Percentiles rank a stretch among this genome's conserved stretches.
These are phyloP conservation scores for Globisporangium okanoganense DNA, from an alignment of 352 stramenopile species.

Conservation along the genomic window DNA sequence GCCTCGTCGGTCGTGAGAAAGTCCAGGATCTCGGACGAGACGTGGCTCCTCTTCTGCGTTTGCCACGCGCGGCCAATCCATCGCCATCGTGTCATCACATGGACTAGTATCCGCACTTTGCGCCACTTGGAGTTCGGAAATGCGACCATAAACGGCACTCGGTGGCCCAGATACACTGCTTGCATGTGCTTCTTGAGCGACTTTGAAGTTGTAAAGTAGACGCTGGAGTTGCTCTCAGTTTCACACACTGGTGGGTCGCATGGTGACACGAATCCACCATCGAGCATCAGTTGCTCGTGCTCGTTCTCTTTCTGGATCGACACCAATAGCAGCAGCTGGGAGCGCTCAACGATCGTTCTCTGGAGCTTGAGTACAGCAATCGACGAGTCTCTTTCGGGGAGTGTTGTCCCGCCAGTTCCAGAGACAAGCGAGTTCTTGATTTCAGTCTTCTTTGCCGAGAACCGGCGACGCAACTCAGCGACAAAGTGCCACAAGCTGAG, in stretches of 20 bases:
- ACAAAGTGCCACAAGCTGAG: slow-evolving; percentile 43
- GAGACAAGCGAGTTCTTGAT: slow-evolving; percentile 26
- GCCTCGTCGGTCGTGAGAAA: slow-evolving; percentile 31
- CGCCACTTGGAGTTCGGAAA: slow-evolving; percentile 51
- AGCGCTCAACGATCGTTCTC: slow-evolving; percentile 34
- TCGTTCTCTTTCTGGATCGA: slow-evolving; percentile 27
- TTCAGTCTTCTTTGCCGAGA: slow-evolving; percentile 40
- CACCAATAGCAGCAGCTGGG: slow-evolving; percentile 34
- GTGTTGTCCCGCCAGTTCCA: not conserved
- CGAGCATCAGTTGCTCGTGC: slow-evolving; percentile 23
- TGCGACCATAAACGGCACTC: slow-evolving; percentile 32
- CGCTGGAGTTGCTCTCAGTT: slow-evolving; percentile 10
- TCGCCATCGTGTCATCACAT: slow-evolving; percentile 40
- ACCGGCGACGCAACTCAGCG: slow-evolving; percentile 39
- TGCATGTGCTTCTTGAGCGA: slow-evolving; percentile 26
- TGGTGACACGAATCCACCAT: slow-evolving; percentile 31
- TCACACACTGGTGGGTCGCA: slow-evolving; percentile 27
- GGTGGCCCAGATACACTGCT: slow-evolving; percentile 21
- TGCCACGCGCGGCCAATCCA: not conserved
- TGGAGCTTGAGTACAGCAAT: slow-evolving; percentile 12
- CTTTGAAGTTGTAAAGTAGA: slow-evolving; percentile 7
- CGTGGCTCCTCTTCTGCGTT: not conserved
- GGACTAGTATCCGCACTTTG: slow-evolving; percentile 33
- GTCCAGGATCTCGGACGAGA: slow-evolving; percentile 25
- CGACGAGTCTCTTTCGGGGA: not conserved